A percentile compares a stretch with the other conserved stretches of the same genome.
phyloP scores from a whole-genome alignment of 257 asterid genomes.

The Rhazya stricta region DNA sequence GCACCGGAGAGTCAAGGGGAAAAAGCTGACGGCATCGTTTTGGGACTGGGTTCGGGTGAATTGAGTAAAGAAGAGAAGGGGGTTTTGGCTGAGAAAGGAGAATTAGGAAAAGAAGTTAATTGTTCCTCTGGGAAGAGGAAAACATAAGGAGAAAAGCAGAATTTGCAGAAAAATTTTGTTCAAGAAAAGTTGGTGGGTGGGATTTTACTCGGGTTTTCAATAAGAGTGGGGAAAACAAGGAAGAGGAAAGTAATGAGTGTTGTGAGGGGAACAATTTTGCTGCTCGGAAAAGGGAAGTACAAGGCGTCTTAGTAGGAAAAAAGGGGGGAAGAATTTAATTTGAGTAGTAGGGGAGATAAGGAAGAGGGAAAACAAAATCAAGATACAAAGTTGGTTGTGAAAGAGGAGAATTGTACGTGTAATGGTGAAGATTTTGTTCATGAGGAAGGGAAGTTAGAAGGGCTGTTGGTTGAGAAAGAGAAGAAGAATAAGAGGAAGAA shows the following conservation, averaged over 20 bases:
- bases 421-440: not conserved
- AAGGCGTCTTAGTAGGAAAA: too few species aligned
- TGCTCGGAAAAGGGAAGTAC: not conserved
- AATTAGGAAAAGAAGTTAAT: not conserved
- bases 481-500: not conserved
- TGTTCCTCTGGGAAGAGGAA: not conserved
- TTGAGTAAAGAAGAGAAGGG: not conserved
- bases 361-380: not conserved
- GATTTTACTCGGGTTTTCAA: not conserved
- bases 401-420: not conserved
- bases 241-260: not conserved
- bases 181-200: not conserved
- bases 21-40: not conserved
- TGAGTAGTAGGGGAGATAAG: not conserved
- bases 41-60: not conserved
- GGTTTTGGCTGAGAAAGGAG: not conserved
- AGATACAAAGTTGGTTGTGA: not conserved
- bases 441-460: constrained; percentile 5
- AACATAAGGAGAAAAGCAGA: not conserved
- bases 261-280: not conserved
- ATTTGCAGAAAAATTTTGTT: not conserved
- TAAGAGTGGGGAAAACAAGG: not conserved
- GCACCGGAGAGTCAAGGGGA: not conserved
- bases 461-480: not conserved
- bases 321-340: not conserved